Evolutionary conservation across 2,329 filamentous ascomycete species (phyloP).

Genomic region (Aspergillus fijiensis): DNA sequence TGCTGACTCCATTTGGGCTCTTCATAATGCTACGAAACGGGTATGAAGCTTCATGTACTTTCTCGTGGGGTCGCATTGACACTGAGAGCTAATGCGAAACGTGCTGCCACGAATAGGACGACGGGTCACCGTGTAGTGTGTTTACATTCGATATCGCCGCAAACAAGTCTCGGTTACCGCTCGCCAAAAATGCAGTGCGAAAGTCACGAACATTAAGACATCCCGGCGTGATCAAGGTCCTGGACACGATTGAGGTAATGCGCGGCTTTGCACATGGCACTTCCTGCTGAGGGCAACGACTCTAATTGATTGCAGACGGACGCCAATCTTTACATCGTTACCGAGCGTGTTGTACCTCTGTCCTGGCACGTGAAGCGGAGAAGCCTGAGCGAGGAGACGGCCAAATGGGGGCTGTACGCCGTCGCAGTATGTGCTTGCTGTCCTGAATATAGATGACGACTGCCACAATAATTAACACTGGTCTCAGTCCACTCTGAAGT

Average conservation of each 20-base stretch:
- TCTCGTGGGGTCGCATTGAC: neutral
- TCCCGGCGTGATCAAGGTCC: conserved; percentile 87
- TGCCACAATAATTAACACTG: neutral
- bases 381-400: conserved; percentile 83
- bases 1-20: conserved; percentile 92
- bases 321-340: conserved; percentile 92
- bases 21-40: conserved; percentile 90
- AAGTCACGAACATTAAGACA: conserved; percentile 92
- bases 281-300: neutral
- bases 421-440: conserved; percentile 62
- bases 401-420: conserved; percentile 92
- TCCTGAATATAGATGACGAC: neutral
- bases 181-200: conserved; percentile 90
- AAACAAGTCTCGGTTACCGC: conserved; percentile 76
- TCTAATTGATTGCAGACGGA: conserved; percentile 66
- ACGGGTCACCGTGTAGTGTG: conserved; percentile 90
- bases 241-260: conserved; percentile 87
- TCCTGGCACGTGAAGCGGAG: conserved; percentile 88
- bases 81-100: conserved; percentile 14
- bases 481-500: conserved; percentile 79
- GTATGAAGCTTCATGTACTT: conserved; percentile 49
- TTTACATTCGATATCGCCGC: conserved; percentile 89
- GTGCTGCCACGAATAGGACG: conserved; percentile 62
- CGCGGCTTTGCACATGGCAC: neutral
- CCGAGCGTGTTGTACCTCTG: conserved; percentile 81